Conservation (phyloP, 2,329 filamentous ascomycete genomes). For the Dothiorella sarmentorum region DNA sequence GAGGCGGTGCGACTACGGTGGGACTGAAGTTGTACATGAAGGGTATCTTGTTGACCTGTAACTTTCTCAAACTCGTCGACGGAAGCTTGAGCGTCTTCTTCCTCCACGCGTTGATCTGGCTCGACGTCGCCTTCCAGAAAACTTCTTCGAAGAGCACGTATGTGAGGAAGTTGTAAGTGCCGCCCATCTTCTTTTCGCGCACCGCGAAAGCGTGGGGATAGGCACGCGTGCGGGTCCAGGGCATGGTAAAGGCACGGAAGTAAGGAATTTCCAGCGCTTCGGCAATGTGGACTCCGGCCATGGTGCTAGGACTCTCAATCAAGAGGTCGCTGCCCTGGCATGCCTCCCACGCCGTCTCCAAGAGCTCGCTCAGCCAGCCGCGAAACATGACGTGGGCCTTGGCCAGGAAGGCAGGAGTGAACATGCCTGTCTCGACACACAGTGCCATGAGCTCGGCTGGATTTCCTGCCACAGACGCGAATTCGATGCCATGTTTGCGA, state of each 20-base stretch:
- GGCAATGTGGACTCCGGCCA: conserved; percentile 97
- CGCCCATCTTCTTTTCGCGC: conserved; percentile 89
- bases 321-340: conserved; percentile 85
- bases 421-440: conserved; percentile 96
- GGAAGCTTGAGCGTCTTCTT: conserved; percentile 74
- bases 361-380: conserved; percentile 88
- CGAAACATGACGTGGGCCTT: conserved; percentile 75
- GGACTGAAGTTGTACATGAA: conserved; percentile 98
- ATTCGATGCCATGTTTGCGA: conserved; percentile 89
- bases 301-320: conserved; percentile 93
- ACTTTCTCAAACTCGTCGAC: conserved; percentile 78
- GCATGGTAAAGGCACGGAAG: conserved; percentile 97
- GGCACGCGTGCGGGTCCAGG: conserved; percentile 91
- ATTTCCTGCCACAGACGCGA: conserved; percentile 82
- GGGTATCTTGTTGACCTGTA: conserved; percentile 96
- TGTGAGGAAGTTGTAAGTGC: conserved; percentile 89
- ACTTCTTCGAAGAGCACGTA: conserved; percentile 96
- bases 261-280: conserved; percentile 91
- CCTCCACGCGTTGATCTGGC: conserved; percentile 91
- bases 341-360: conserved; percentile 75
- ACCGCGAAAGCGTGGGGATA: conserved; percentile 97
- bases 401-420: conserved; percentile 84
- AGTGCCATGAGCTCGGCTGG: conserved; percentile 92
- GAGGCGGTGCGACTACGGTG: conserved; percentile 84
- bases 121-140: conserved; percentile 91